Evolutionary conservation across 2,329 filamentous ascomycete genomes (phyloP).

Genomic region (Metarhizium sp.): DNA sequence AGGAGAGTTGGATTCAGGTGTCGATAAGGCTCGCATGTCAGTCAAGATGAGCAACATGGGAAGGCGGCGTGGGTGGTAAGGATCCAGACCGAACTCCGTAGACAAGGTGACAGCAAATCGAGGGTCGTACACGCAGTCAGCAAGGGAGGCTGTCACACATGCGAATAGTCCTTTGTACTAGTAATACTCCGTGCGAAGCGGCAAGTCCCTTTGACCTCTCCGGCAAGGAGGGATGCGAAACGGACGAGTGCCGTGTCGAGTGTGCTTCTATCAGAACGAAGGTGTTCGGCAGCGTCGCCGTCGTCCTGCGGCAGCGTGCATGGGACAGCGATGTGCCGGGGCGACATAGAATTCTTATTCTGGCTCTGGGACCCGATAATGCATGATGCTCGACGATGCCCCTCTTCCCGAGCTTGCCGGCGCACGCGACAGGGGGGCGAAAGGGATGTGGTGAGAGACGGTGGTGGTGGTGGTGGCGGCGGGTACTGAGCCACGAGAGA

Average conservation of each 20-base stretch:
- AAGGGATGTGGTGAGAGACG: not conserved
- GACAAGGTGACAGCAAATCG: not conserved
- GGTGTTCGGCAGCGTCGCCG: not conserved
- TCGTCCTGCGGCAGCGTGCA: not conserved
- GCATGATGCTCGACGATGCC: not conserved
- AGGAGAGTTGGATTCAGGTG: not conserved
- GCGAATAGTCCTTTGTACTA: too few species aligned
- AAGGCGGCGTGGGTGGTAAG: not conserved
- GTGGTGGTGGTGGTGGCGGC: not conserved
- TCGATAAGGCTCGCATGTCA: not conserved
- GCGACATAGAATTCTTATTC: not conserved
- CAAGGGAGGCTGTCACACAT: not conserved
- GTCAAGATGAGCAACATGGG: not conserved
- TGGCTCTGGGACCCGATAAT: not conserved
- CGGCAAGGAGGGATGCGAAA: not conserved
- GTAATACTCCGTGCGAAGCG: too few species aligned
- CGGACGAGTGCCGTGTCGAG: not conserved
- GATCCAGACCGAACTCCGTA: not conserved
- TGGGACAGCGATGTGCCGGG: not conserved
- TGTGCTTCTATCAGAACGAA: not conserved
- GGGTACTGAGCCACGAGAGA: not conserved
- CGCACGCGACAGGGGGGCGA: not conserved
- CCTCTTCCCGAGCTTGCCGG: constrained; percentile 3
- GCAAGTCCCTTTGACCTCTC: too few species aligned
- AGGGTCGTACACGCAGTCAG: not conserved